A percentile compares a stretch with the other conserved stretches of the same genome.
phyloP scores from a whole-genome alignment of 345 rosid genomes.

The Salix purpurea region DNA sequence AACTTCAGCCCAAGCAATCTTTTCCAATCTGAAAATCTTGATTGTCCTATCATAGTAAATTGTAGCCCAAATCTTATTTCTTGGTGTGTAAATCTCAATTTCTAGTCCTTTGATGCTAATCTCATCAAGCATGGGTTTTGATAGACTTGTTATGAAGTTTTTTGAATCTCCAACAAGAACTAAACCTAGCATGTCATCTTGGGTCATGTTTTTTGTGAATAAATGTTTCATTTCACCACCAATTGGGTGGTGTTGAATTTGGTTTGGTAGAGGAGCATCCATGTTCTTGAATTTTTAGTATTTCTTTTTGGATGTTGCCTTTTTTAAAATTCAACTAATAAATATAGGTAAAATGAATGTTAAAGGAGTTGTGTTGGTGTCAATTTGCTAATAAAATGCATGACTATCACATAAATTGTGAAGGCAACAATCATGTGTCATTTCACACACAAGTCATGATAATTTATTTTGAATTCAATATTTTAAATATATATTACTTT shows the following conservation, averaged over 20 bases:
- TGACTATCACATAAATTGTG: too few relatives aligned
- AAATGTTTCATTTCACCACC: neutral
- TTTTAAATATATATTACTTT: too few relatives aligned
- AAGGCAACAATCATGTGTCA: too few relatives aligned
- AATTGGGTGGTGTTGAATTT: neutral
- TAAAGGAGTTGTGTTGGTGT: too few relatives aligned
- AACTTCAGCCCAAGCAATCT: neutral
- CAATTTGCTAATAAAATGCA: too few relatives aligned
- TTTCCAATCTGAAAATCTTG: neutral
- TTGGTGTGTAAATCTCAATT: constrained; percentile 7
- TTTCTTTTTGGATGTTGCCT: too few relatives aligned
- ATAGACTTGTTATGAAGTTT: neutral
- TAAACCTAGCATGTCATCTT: constrained; percentile 5
- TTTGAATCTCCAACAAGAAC: neutral
- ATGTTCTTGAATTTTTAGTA: neutral
- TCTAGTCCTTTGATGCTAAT: constrained; percentile 2
- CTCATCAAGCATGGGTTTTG: neutral
- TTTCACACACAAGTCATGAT: too few relatives aligned
- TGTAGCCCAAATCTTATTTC: neutral
- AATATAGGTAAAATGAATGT: too few relatives aligned
- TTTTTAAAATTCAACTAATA: too few relatives aligned
- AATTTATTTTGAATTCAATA: too few relatives aligned
- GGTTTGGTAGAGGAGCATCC: neutral
- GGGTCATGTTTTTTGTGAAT: neutral
- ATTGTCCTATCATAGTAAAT: neutral